These are phyloP conservation scores for Sicyos baderoa DNA, from an alignment of 306 rosid species.

Conservation along the genomic window DNA sequence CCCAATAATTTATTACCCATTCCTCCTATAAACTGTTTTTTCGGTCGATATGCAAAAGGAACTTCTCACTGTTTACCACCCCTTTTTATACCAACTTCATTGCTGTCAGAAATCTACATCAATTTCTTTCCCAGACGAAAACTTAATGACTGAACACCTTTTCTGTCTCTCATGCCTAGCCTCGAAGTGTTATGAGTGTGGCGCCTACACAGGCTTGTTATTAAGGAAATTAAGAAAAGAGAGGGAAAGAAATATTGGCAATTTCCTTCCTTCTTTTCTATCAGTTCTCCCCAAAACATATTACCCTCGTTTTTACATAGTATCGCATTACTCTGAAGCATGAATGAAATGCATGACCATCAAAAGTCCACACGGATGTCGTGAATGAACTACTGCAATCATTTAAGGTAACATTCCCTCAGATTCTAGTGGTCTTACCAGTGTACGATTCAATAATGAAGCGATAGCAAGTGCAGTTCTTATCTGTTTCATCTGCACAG, in stretches of 20 bases:
- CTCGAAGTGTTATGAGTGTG: too few relatives aligned
- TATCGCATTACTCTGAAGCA: background rate
- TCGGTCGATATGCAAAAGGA: background rate
- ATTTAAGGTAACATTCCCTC: background rate
- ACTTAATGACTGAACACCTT: background rate
- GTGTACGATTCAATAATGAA: conserved; percentile 71
- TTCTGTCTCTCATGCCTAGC: background rate
- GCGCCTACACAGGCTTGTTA: too few relatives aligned
- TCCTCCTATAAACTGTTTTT: background rate
- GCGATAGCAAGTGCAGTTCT: conserved; percentile 88
- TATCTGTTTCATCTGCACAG: conserved; percentile 73
- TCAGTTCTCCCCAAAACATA: background rate
- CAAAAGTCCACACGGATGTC: background rate
- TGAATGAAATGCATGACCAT: background rate
- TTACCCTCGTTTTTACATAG: background rate
- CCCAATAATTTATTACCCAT: background rate
- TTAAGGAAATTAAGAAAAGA: background rate
- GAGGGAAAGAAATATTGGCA: background rate
- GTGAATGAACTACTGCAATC: background rate
- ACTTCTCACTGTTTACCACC: background rate
- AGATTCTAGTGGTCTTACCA: conserved; percentile 50
- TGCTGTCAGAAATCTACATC: background rate
- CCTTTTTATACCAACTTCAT: background rate
- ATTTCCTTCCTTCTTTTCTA: background rate
- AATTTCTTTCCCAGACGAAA: background rate